Base-by-base conservation (phyloP, 768 basidiomycete species). In the Rhodotorula kratochvilovae region DNA sequence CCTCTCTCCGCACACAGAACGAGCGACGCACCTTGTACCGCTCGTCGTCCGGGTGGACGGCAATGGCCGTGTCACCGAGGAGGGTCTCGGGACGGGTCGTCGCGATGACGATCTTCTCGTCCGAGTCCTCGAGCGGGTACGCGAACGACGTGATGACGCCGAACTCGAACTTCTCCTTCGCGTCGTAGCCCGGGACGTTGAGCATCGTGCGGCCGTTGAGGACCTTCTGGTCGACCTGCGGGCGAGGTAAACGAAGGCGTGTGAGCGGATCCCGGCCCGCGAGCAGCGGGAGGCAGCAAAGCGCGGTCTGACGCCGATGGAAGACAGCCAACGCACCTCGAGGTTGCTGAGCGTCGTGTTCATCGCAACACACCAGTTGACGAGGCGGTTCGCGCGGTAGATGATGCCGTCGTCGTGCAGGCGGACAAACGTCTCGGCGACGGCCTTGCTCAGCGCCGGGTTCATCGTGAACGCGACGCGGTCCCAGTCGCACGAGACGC, bases 51-150 rank as follows among this genome's bases (percentile, higher is more conserved):
- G 93, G 94, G 81, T 99, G 95, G 0, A 98, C 91, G 39, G 96
- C 96, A 33, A 99, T 89, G 36, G 91, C 96, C 4, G 93, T 92
- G 85, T 98, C 96, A 46, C 96, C 96, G 0, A 99, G 85, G 91
- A 98, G 95, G 0, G 96, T 97, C 81, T 98, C 96, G 0, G 94
- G 94, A 83, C 96, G 91, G 11, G 95, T 98, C 2, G 96, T 99
- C 1, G 96, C 95, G 50, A 99, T 88, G 63, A 96, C 84, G 69
- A 99, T 89, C 78, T 84, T 88, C 79, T 97, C 94, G 64, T 95
- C 93, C 35, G 92, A 92, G 61, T 85, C 86, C 76, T 95, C 91
- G 53, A 98, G 87, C 12, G 85, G 86, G 82, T 98, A 99, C 0
- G 91, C 92, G 81, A 98, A 98, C n/a, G 90, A 92, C 0, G 91